These are phyloP conservation scores for Penicillium nucicola DNA, from an alignment of 495 filamentous ascomycete species.

Conservation along the genomic window DNA sequence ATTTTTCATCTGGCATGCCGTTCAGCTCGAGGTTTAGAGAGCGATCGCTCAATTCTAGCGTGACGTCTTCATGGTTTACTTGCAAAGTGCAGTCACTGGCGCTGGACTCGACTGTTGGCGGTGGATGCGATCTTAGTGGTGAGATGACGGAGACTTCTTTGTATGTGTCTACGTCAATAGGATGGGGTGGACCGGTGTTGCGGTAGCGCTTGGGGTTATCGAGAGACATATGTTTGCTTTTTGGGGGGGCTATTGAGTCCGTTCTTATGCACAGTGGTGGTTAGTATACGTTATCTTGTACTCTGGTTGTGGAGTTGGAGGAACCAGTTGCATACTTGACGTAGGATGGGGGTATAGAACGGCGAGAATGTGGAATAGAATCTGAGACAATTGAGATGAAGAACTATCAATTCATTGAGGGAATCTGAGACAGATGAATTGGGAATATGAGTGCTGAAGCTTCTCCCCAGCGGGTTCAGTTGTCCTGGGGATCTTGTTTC, in stretches of 20 bases:
- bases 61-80: constrained; percentile 1
- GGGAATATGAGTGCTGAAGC: neutral
- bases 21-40: neutral
- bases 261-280: no score
- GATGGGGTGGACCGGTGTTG: neutral
- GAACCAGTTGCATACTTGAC: no score
- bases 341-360: no score
- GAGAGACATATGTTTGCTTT: neutral
- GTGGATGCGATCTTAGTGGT: neutral
- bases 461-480: neutral
- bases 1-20: neutral
- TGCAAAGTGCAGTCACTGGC: neutral
- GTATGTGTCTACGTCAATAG: neutral
- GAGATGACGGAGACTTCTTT: neutral
- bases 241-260: neutral
- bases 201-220: neutral
- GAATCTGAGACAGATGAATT: neutral
- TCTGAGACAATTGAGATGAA: no score
- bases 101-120: neutral
- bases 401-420: no score
- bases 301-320: no score
- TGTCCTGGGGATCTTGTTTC: neutral
- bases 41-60: constrained; percentile 1
- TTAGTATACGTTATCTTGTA: no score
- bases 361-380: no score